Base-by-base conservation (phyloP, 2,329 filamentous ascomycete genomes). In the Fusarium sp. region DNA sequence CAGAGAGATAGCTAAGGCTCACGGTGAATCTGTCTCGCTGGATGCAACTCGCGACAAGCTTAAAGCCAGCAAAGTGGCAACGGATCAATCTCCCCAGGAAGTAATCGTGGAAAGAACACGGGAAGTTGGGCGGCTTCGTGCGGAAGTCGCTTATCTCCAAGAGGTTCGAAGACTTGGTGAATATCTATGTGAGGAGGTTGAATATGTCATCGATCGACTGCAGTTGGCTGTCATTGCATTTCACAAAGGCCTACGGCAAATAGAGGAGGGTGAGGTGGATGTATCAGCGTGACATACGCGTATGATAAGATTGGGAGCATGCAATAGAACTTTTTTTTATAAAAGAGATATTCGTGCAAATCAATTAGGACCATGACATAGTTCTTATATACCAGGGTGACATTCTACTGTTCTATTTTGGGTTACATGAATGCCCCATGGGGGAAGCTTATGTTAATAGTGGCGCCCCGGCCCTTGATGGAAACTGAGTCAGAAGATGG, bases 181-280 rank as follows among this genome's bases (percentile, higher is more conserved):
- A 64, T 67, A 67, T 62, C 65, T 67, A 16, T 67, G 31, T 64
- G 50, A 64, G 41, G 65, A 67, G 33, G 59, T 67, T 57, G 50
- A 67, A 64, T 67, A 67, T 59, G 39, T 67, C 39, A 67, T 67
- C 45, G 39, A 67, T 35, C 39, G 59, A 37, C 50, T 67, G 8
- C 39, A 64, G 16, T 24, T 67, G 41, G 65, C 65, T 1, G 50
- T 67, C 35, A 67, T 67, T 64, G 41, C 50, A 31, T 67, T 67
- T 20, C 29, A 67, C 14, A 67, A 67, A 48, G 65, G 65, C 18
- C 18, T 63, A 24, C 22, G 58, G n/a, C 27, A 63, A 27, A 63
- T 67, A 18, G 39, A 64, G 57, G 50, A 52, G 20, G 65, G 60
- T 10, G 33, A 67, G 41, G 57, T 56, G 5, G 59, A 41, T 6